Percentiles rank a stretch among this genome's conserved stretches.
Evolutionary conservation across 2,329 filamentous ascomycete genomes (phyloP).

Genomic region (Akanthomyces muscarius): DNA sequence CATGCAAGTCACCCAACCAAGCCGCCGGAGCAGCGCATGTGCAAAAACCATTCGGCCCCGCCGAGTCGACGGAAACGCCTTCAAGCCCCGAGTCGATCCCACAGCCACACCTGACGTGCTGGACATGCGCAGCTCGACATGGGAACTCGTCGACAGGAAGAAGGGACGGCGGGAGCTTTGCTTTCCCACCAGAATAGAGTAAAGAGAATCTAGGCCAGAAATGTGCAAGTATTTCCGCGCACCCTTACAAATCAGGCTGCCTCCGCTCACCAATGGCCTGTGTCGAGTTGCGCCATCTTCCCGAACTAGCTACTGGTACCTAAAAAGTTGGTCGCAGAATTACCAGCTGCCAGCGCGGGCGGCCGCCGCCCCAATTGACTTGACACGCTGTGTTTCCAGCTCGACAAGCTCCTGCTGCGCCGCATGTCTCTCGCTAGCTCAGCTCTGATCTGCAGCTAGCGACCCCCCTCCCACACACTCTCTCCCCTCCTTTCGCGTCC

Average conservation of each 20-base stretch:
- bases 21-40: slow-evolving; percentile 4
- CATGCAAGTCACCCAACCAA: slow-evolving; percentile 4
- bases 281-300: no score
- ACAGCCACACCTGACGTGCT: slow-evolving; percentile 5
- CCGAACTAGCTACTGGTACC: no score
- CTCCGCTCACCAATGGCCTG: no score
- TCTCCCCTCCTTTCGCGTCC: no score
- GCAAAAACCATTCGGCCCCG: slow-evolving; percentile 10
- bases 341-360: background rate
- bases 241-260: no score
- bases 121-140: background rate
- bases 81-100: background rate
- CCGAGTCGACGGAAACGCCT: background rate
- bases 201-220: no score
- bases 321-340: no score
- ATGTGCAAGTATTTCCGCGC: no score
- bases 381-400: background rate
- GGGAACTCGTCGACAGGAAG: background rate
- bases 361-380: background rate
- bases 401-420: slow-evolving; percentile 4
- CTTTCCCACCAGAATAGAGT: no score
- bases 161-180: no score
- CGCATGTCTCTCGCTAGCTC: slow-evolving; percentile 3
- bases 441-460: slow-evolving; percentile 14
- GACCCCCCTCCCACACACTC: background rate